Evolutionary conservation across 2,329 filamentous ascomycete genomes (phyloP).

Genomic region (Fusarium nematophilum): DNA sequence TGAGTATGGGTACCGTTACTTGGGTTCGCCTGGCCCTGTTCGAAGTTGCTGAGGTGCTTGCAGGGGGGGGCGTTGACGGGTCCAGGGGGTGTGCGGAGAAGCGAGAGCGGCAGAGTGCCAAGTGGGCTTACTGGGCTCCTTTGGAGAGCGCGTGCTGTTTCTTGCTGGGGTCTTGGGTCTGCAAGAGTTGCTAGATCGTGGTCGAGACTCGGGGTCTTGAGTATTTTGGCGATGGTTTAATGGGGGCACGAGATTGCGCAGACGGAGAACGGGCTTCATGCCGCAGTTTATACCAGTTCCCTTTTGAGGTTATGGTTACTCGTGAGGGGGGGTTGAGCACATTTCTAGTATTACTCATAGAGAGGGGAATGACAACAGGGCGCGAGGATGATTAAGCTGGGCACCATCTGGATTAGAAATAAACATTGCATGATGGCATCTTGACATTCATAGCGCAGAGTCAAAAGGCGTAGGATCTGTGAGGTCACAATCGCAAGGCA

Average conservation of each 20-base stretch:
- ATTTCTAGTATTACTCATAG: neutral
- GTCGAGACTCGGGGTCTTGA: slow-evolving; percentile 27
- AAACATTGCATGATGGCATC: slow-evolving; percentile 3
- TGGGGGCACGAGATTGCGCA: slow-evolving; percentile 3
- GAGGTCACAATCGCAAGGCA: neutral
- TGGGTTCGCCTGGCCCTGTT: slow-evolving; percentile 36
- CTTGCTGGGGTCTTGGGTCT: slow-evolving; percentile 32
- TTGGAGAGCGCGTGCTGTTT: slow-evolving; percentile 25
- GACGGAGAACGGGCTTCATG: neutral
- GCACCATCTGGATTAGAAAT: slow-evolving; percentile 1
- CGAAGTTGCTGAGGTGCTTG: slow-evolving; percentile 33
- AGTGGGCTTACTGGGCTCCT: slow-evolving; percentile 10
- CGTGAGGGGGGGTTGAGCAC: slow-evolving; percentile 1
- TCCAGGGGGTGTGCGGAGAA: slow-evolving; percentile 22
- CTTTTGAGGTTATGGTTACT: neutral
- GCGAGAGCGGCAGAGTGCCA: neutral
- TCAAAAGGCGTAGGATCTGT: slow-evolving; percentile 8
- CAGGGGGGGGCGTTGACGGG: slow-evolving; percentile 30
- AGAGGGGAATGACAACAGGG: neutral
- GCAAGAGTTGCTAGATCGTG: slow-evolving; percentile 32
- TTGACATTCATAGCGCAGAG: neutral
- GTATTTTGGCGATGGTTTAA: slow-evolving; percentile 30
- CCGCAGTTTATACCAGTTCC: neutral
- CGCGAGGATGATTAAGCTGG: slow-evolving; percentile 1
- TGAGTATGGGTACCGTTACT: slow-evolving; percentile 38